phyloP scores from a whole-genome alignment of 169 alveolate genomes.

The Babesia bigemina region DNA sequence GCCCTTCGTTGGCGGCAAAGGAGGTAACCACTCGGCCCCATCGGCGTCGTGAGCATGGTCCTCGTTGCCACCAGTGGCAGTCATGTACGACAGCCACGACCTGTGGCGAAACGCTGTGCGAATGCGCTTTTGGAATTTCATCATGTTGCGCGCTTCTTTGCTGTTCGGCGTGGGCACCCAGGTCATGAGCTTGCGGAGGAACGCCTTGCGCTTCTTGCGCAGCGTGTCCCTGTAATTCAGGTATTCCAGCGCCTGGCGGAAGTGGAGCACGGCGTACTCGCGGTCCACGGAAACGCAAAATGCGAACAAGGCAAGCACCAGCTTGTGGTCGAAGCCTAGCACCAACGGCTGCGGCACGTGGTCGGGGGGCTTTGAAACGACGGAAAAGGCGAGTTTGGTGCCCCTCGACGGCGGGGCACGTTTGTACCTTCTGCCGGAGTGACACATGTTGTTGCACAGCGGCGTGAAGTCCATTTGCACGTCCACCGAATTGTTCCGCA shows the following conservation, averaged over 20 bases:
- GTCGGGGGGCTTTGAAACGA: background rate
- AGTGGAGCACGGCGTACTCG: constrained; percentile 40
- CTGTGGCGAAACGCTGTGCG: constrained; percentile 1
- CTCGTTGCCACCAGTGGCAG: background rate
- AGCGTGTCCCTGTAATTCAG: constrained; percentile 58
- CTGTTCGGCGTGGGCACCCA: constrained; percentile 53
- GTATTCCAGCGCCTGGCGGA: constrained; percentile 55
- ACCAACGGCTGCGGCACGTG: background rate
- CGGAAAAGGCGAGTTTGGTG: background rate
- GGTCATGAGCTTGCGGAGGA: constrained; percentile 47
- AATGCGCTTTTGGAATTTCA: constrained; percentile 45
- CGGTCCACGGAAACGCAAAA: constrained; percentile 38
- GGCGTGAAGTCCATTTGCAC: constrained; percentile 8
- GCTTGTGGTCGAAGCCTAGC: background rate
- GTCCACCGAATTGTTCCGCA: background rate
- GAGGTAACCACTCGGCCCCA: no score
- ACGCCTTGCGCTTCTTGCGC: constrained; percentile 41
- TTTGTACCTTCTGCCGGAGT: background rate
- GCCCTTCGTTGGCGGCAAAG: background rate
- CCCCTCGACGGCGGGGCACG: background rate
- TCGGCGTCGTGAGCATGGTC: background rate
- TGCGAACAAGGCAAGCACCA: constrained; percentile 13
- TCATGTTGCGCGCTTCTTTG: constrained; percentile 35
- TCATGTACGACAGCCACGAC: background rate
- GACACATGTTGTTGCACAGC: background rate